Evolutionary conservation across 2,329 filamentous ascomycete genomes (phyloP).

Genomic region (Elsinoe arachidis): DNA sequence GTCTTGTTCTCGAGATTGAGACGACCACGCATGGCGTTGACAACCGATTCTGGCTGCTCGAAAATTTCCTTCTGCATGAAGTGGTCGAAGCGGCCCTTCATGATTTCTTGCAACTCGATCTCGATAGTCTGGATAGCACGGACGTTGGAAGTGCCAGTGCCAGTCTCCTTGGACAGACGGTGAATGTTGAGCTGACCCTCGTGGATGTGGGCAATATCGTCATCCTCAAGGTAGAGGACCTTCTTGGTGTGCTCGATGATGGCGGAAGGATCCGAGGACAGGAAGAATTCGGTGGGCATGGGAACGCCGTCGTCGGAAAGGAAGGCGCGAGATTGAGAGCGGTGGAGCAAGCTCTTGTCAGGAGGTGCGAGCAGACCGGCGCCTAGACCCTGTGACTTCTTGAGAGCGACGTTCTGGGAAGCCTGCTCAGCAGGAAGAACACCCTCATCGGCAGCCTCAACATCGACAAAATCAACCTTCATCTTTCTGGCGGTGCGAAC

Average conservation of each 20-base stretch:
- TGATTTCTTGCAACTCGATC: conserved; percentile 98
- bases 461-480: conserved; percentile 99
- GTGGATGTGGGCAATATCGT: conserved; percentile 99
- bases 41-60: conserved; percentile 96
- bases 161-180: conserved; percentile 92
- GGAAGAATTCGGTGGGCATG: conserved; percentile 98
- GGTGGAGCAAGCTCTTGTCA: conserved; percentile 96
- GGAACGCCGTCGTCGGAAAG: conserved; percentile 97
- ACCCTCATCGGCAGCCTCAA: conserved; percentile 88
- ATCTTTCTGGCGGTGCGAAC: conserved; percentile 97
- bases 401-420: conserved; percentile 91
- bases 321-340: conserved; percentile 96
- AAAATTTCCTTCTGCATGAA: conserved; percentile 99
- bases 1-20: conserved; percentile 88
- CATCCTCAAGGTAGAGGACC: conserved; percentile 98
- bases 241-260: conserved; percentile 99
- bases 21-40: conserved; percentile 99
- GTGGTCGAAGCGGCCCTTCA: conserved; percentile 99
- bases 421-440: conserved; percentile 84
- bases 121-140: conserved; percentile 97
- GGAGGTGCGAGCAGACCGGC: conserved; percentile 67
- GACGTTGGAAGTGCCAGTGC: conserved; percentile 91
- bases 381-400: conserved; percentile 50
- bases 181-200: conserved; percentile 99
- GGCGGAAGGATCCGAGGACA: conserved; percentile 95